Evolutionary conservation across 192 early-diverging fungal species (phyloP).

Genomic region (Phlyctochytrium planicorne): DNA sequence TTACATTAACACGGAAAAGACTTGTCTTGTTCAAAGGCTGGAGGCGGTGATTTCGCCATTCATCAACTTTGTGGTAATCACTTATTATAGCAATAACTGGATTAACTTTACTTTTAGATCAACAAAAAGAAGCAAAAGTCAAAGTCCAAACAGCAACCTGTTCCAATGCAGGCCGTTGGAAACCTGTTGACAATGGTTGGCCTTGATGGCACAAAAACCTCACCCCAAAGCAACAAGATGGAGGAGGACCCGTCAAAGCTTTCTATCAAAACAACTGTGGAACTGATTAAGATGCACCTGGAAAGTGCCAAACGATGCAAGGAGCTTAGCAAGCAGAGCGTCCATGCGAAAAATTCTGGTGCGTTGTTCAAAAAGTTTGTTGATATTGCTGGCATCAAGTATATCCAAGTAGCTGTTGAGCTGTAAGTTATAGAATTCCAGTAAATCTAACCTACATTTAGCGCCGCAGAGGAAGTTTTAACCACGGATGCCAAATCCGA

Average conservation of each 20-base stretch:
- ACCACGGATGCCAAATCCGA: conserved; percentile 56
- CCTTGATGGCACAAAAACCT: background rate
- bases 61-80: conserved; percentile 32
- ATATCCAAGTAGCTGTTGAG: conserved; percentile 82
- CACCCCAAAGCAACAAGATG: background rate
- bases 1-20: conserved; percentile 78
- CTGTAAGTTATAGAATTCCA: conserved; percentile 48
- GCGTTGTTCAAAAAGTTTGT: conserved; percentile 73
- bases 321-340: conserved; percentile 54
- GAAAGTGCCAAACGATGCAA: conserved; percentile 69
- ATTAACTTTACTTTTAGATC: too few relatives aligned
- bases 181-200: conserved; percentile 17
- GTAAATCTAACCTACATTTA: conserved; percentile 30
- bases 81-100: too few relatives aligned
- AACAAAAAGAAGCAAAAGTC: too few relatives aligned
- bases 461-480: conserved; percentile 61
- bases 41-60: conserved; percentile 28
- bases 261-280: conserved; percentile 28
- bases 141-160: conserved; percentile 14
- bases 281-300: conserved; percentile 34
- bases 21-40: conserved; percentile 69
- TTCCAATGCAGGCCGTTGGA: conserved; percentile 17
- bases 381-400: conserved; percentile 77
- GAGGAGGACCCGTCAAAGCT: conserved; percentile 29
- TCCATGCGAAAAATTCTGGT: conserved; percentile 63